Base-by-base conservation (phyloP, 257 asterid genomes). In the Dorcoceras hygrometricum region DNA sequence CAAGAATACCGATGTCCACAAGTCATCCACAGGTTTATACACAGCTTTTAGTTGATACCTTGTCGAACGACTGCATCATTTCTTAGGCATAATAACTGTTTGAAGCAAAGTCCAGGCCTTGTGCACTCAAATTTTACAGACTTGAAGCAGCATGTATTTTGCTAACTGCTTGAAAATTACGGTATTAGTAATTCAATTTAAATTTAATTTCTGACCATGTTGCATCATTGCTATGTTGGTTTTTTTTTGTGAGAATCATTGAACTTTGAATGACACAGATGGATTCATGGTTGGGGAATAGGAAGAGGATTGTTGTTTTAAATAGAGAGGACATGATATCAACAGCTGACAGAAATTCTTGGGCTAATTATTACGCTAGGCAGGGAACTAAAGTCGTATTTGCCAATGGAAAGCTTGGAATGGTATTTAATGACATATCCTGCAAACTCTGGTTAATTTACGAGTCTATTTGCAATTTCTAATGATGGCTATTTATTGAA, bases 321-420 rank as follows among this genome's bases (percentile, higher is more conserved):
- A 94, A 94, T 75, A 80, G 96, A 76, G 99, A 90, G 72, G 96
- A 94, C 78, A 94, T 94, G 99, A 80, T 94, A 77, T 85, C 97
- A 26, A 79, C 86, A 22, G 88, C 90, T 24, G 99, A 94, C 70
- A 83, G 96, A 73, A 84, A 90, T 81, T 94, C 97, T 57, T 94
- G 97, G 99, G 97, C 99, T 78, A 82, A 78, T 79, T 87, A 85
- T 79, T 94, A 84, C 74, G 90, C 96, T 46, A 85, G 81, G 75
- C 99, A 78, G 86, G 97, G 97, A 66, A 77, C 76, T 26, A 90
- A 85, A 83, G 92, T 85, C 23, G 84, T 92, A 63, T 86, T 87
- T 80, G 80, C 97, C 70, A 87, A 89, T 71, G 98, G 93, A 23
- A 81, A 89, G 79, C 88, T 80, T 36, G 97, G 97, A 68, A 79